Evolutionary conservation across 1,284 basidiomycete species (phyloP).

Genomic region (Puccinia polysora): DNA sequence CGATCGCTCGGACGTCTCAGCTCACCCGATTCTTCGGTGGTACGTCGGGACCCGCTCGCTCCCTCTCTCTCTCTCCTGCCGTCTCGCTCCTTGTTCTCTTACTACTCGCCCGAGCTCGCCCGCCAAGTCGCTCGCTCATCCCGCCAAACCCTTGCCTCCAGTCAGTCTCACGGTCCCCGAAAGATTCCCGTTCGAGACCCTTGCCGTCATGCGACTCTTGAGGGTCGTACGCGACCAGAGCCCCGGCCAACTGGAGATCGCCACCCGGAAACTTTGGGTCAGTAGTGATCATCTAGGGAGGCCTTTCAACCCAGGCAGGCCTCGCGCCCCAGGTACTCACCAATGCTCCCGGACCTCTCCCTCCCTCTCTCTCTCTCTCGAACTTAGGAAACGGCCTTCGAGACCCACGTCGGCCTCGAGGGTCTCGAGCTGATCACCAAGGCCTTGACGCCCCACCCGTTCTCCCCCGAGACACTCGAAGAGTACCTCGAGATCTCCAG

Average conservation of each 20-base stretch:
- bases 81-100: too few relatives aligned
- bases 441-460: background rate
- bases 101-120: too few relatives aligned
- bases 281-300: too few relatives aligned
- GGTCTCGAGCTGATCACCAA: background rate
- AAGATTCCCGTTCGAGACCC: constrained; percentile 21
- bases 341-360: background rate
- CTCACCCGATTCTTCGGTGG: background rate
- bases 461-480: background rate
- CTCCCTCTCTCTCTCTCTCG: background rate
- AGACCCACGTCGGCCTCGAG: background rate
- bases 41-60: background rate
- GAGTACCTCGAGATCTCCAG: background rate
- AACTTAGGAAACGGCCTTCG: constrained; percentile 15
- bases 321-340: background rate
- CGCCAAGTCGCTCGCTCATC: background rate
- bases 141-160: background rate
- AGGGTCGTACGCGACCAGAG: constrained; percentile 1
- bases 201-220: constrained; percentile 30
- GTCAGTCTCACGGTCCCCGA: background rate
- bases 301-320: too few relatives aligned
- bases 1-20: too few relatives aligned
- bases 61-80: too few relatives aligned
- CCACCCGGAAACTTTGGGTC: constrained; percentile 24
- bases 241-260: constrained; percentile 4